Evolutionary conservation across 805 yeast species (phyloP).

Genomic region (Barnettozyma botsteinii): DNA sequence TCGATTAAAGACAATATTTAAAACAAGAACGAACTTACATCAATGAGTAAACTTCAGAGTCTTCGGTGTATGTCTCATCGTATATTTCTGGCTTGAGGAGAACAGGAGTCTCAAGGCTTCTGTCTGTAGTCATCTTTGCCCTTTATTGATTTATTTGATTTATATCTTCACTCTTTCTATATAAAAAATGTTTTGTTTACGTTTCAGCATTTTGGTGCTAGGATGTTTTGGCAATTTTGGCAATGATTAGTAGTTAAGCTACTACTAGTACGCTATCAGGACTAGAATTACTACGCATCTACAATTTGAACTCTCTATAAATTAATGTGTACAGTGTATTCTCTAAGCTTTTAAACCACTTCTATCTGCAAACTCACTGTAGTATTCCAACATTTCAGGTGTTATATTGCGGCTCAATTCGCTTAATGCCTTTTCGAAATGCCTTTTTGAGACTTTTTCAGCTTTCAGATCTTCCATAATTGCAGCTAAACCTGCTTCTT

Average conservation of each 20-base stretch:
- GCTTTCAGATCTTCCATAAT: conserved; percentile 70
- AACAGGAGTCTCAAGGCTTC: conserved; percentile 13
- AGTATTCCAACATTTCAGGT: conserved; percentile 75
- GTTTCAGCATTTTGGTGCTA: too few relatives aligned
- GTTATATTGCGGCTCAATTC: conserved; percentile 79
- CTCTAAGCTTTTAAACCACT: conserved; percentile 30
- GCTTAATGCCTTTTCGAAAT: conserved; percentile 64
- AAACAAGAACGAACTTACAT: conserved; percentile 12
- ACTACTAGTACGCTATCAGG: too few relatives aligned
- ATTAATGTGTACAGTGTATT: too few relatives aligned
- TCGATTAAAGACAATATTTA: too few relatives aligned
- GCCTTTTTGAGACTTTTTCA: conserved; percentile 47
- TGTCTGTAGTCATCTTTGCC: conserved; percentile 2
- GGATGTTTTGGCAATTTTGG: too few relatives aligned
- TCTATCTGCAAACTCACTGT: conserved; percentile 41
- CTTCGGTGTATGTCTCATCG: conserved; percentile 15
- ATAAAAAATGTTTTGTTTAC: neutral
- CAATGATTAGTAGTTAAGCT: too few relatives aligned
- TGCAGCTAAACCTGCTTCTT: conserved; percentile 94
- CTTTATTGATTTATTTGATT: too few relatives aligned
- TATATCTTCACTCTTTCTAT: neutral
- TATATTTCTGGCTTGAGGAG: conserved; percentile 21
- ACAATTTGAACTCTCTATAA: neutral
- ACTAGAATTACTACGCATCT: too few relatives aligned
- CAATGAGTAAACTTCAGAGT: conserved; percentile 19